Conservation (phyloP, 441 rosid genomes). For the Iberis amara region DNA sequence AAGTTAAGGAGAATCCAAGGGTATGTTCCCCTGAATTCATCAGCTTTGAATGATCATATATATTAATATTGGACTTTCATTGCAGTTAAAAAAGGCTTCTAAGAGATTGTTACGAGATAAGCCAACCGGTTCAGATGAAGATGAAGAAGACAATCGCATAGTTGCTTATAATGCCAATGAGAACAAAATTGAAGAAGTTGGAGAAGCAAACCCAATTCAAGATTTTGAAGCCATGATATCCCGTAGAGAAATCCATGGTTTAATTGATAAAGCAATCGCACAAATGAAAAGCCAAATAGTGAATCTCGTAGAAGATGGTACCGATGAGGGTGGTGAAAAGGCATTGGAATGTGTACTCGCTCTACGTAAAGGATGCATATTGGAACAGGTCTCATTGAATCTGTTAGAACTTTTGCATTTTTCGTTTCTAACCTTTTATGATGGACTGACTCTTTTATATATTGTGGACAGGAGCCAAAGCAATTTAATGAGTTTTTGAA, state of each 20-base stretch:
- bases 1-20: slow-evolving; percentile 78
- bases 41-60: slow-evolving; percentile 7
- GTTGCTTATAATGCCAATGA: slow-evolving; percentile 31
- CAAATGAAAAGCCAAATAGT: slow-evolving; percentile 54
- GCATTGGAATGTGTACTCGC: slow-evolving; percentile 58
- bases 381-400: slow-evolving; percentile 54
- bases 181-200: slow-evolving; percentile 41
- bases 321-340: slow-evolving; percentile 38
- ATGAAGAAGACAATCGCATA: slow-evolving; percentile 34
- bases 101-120: slow-evolving; percentile 48
- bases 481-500: slow-evolving; percentile 65
- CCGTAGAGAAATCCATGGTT: slow-evolving; percentile 66
- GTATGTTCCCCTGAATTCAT: slow-evolving; percentile 31
- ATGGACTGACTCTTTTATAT: slow-evolving; percentile 1
- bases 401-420: slow-evolving; percentile 3
- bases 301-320: slow-evolving; percentile 38
- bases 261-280: slow-evolving; percentile 56
- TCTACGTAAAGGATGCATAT: slow-evolving; percentile 78
- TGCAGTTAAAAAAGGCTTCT: slow-evolving; percentile 66
- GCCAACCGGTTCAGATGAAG: slow-evolving; percentile 65
- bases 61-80: slow-evolving; percentile 17
- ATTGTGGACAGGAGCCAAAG: slow-evolving; percentile 62
- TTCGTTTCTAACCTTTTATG: background rate
- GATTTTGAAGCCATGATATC: slow-evolving; percentile 86
- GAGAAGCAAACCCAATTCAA: slow-evolving; percentile 60